Evolutionary conservation across 108 stramenopile species (phyloP).

Genomic region (Cyclotella baltica): DNA sequence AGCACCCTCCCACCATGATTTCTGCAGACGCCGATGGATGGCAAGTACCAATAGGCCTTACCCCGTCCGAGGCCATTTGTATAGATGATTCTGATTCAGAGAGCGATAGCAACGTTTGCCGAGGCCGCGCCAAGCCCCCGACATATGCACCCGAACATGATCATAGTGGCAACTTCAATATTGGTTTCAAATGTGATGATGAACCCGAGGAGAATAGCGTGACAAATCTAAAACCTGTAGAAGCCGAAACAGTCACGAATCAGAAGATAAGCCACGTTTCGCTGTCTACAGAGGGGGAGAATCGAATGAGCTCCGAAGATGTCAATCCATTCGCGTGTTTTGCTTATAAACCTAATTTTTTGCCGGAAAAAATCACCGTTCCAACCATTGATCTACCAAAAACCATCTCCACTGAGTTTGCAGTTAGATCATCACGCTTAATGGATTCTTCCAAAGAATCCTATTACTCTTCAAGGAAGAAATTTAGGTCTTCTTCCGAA

Average conservation of each 20-base stretch:
- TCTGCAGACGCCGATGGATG: neutral
- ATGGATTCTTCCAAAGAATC: neutral
- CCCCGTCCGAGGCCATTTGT: slow-evolving; percentile 3
- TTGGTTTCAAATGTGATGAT: too few relatives aligned
- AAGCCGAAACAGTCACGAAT: neutral
- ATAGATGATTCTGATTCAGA: slow-evolving; percentile 2
- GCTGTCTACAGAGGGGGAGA: neutral
- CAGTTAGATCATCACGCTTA: too few relatives aligned
- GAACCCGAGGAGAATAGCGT: neutral
- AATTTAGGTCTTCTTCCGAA: neutral
- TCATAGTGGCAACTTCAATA: too few relatives aligned
- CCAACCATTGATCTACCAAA: neutral
- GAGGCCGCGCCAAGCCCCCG: neutral
- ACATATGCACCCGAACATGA: neutral
- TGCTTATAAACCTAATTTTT: slow-evolving; percentile 25
- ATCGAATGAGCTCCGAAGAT: neutral
- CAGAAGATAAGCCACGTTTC: too few relatives aligned
- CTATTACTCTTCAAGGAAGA: neutral
- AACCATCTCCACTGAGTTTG: neutral
- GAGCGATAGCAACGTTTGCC: neutral
- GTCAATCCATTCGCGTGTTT: slow-evolving; percentile 65
- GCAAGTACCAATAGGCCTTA: slow-evolving; percentile 4
- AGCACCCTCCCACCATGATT: too few relatives aligned
- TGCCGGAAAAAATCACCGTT: neutral
- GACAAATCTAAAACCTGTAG: neutral